phyloP scores from a whole-genome alignment of 495 filamentous ascomycete genomes.

The Xylaria intraflava region DNA sequence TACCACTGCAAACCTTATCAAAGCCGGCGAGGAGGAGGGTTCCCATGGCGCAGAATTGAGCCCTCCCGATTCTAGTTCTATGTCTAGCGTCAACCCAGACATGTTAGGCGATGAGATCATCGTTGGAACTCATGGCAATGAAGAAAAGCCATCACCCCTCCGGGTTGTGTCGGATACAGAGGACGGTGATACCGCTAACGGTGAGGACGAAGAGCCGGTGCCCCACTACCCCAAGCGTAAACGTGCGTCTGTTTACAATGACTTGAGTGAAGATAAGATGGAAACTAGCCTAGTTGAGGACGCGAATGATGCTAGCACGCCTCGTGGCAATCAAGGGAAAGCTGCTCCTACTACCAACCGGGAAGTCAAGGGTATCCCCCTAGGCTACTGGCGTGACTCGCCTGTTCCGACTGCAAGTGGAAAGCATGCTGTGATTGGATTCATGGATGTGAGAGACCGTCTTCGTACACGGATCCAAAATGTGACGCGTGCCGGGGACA shows the following conservation, averaged over 20 bases:
- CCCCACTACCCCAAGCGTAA: conserved; percentile 44
- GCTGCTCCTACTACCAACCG: conserved; percentile 29
- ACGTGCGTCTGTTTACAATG: conserved; percentile 36
- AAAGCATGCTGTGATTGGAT: conserved; percentile 47
- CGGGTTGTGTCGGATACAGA: conserved; percentile 31
- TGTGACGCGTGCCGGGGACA: conserved; percentile 30
- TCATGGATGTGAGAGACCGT: conserved; percentile 48
- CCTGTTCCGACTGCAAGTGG: conserved; percentile 31
- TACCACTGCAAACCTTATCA: neutral
- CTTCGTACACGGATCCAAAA: conserved; percentile 46
- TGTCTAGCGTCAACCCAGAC: conserved; percentile 32
- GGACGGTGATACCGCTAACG: conserved; percentile 4
- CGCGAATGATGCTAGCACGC: conserved; percentile 18
- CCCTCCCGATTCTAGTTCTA: conserved; percentile 26
- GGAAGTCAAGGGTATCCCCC: conserved; percentile 36
- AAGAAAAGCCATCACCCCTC: conserved; percentile 19
- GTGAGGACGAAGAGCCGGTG: conserved; percentile 18
- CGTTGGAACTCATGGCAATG: conserved; percentile 35
- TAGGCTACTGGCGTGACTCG: conserved; percentile 52
- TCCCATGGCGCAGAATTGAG: conserved; percentile 26
- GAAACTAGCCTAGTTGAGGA: conserved; percentile 18
- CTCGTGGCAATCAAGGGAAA: conserved; percentile 16
- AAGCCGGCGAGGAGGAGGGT: conserved; percentile 17
- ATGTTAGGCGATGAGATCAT: conserved; percentile 41
- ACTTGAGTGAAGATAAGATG: conserved; percentile 30